These are phyloP conservation scores for Salix udensis DNA, from an alignment of 345 rosid genomes.

Conservation along the genomic window DNA sequence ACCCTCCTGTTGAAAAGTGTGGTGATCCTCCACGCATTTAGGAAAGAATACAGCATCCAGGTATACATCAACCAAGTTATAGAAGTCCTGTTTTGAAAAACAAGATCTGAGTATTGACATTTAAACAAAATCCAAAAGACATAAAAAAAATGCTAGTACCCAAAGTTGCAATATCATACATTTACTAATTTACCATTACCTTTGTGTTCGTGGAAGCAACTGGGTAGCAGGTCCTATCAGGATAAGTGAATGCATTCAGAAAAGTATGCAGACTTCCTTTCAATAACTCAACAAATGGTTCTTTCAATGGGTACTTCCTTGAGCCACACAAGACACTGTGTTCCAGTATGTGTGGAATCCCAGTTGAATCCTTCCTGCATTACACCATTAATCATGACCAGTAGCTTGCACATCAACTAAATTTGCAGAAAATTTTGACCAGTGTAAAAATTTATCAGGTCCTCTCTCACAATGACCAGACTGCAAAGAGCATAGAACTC, in stretches of 20 bases:
- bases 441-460: not conserved
- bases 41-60: conserved; percentile 98
- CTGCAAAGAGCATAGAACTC: not conserved
- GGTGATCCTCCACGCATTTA: conserved; percentile 81
- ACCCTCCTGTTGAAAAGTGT: conserved; percentile 96
- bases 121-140: not conserved
- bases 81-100: conserved; percentile 67
- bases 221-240: conserved; percentile 96
- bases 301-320: conserved; percentile 90
- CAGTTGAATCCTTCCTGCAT: conserved; percentile 93
- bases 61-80: conserved; percentile 93
- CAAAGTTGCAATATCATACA: not conserved
- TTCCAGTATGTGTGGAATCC: conserved; percentile 95
- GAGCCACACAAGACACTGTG: conserved; percentile 98
- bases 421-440: not conserved
- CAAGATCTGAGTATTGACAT: not conserved
- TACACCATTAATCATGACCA: not conserved
- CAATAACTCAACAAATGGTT: conserved; percentile 91
- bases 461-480: not conserved
- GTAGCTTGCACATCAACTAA: not conserved
- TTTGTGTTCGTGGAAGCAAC: conserved; percentile 93
- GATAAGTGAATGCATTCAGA: conserved; percentile 93
- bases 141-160: not conserved
- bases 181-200: conserved; percentile 34
- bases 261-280: conserved; percentile 94